Conservation (phyloP, 495 filamentous ascomycete genomes). For the Lepraria neglecta region DNA sequence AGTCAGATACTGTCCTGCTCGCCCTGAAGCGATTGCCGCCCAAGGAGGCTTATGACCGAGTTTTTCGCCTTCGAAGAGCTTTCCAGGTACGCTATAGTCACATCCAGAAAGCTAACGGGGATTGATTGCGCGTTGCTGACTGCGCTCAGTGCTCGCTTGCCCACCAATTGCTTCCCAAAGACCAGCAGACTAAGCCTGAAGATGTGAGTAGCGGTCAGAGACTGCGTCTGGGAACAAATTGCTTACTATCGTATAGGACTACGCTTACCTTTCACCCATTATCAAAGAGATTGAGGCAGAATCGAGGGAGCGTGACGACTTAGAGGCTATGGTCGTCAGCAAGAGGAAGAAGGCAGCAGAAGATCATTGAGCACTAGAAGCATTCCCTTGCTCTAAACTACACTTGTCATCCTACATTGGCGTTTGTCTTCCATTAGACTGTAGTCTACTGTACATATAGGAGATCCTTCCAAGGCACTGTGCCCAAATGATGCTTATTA, state of each 20-base stretch:
- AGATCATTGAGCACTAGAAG: neutral
- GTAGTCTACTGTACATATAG: no score
- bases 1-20: slow-evolving; percentile 73
- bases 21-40: slow-evolving; percentile 85
- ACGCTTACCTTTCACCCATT: slow-evolving; percentile 70
- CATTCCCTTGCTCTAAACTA: neutral
- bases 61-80: slow-evolving; percentile 91
- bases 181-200: slow-evolving; percentile 71
- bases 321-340: slow-evolving; percentile 71
- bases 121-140: slow-evolving; percentile 30
- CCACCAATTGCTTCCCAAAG: slow-evolving; percentile 79
- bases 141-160: slow-evolving; percentile 61
- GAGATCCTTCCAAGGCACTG: neutral
- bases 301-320: slow-evolving; percentile 67
- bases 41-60: slow-evolving; percentile 90
- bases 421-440: neutral
- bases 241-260: slow-evolving; percentile 53
- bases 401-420: neutral
- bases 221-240: slow-evolving; percentile 21
- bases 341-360: slow-evolving; percentile 35
- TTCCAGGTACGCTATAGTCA: slow-evolving; percentile 61
- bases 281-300: slow-evolving; percentile 81
- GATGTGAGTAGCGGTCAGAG: slow-evolving; percentile 48
- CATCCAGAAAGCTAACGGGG: neutral
- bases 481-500: neutral